These are phyloP conservation scores for Polyplosphaeria fusca DNA, from an alignment of 495 filamentous ascomycete species.

Conservation along the genomic window DNA sequence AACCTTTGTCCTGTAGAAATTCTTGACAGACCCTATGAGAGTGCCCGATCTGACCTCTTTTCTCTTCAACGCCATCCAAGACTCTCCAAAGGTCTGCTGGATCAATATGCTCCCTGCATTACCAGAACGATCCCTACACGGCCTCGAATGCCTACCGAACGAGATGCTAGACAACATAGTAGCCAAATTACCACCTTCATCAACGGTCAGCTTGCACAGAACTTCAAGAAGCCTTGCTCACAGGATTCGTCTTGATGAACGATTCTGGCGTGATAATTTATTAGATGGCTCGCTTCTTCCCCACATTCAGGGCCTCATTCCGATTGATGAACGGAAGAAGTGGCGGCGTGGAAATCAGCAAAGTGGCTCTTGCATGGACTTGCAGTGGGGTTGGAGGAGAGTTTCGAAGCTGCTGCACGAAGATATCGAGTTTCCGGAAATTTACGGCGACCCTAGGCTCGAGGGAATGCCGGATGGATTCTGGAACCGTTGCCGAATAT, in stretches of 20 bases:
- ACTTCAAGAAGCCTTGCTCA: background rate
- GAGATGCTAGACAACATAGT: constrained; percentile 2
- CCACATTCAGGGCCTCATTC: background rate
- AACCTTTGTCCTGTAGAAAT: constrained; percentile 2
- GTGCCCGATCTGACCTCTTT: background rate
- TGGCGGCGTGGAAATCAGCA: background rate
- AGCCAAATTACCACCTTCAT: background rate
- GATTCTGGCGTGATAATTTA: constrained; percentile 8
- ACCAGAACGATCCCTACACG: background rate
- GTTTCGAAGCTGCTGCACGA: background rate
- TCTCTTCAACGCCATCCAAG: background rate
- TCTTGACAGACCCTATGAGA: background rate
- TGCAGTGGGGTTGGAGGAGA: background rate
- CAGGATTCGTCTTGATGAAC: constrained; percentile 3
- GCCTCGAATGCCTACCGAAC: constrained; percentile 1
- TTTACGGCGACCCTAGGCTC: background rate
- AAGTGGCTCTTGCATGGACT: background rate
- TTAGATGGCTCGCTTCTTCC: constrained; percentile 1
- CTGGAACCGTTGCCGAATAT: constrained; percentile 17
- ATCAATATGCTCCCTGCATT: background rate
- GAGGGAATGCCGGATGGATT: constrained; percentile 2
- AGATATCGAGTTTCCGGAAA: background rate
- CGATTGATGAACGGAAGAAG: background rate
- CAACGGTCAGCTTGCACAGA: background rate
- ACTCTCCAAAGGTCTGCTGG: background rate